Evolutionary conservation across 352 stramenopile species (phyloP).

Genomic region (Phytophthora litchii): DNA sequence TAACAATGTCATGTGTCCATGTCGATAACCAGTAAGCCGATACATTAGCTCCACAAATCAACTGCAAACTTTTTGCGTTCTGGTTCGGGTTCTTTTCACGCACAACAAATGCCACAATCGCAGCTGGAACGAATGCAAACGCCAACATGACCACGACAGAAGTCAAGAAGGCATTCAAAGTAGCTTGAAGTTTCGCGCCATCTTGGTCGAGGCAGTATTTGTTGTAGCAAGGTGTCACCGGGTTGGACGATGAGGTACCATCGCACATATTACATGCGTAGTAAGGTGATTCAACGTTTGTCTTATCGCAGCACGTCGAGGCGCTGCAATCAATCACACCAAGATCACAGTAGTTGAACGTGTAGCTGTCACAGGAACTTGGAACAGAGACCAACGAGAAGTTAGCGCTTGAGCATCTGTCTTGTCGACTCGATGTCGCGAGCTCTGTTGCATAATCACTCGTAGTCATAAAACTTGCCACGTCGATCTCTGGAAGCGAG

Average conservation of each 20-base stretch:
- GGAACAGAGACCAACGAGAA: slow-evolving; percentile 29
- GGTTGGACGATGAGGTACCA: slow-evolving; percentile 25
- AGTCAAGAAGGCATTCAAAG: slow-evolving; percentile 67
- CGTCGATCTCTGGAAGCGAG: slow-evolving; percentile 57
- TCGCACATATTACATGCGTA: slow-evolving; percentile 49
- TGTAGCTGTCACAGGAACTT: slow-evolving; percentile 30
- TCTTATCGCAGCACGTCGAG: slow-evolving; percentile 47
- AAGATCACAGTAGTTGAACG: slow-evolving; percentile 50
- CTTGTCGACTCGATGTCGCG: slow-evolving; percentile 31
- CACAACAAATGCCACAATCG: slow-evolving; percentile 68
- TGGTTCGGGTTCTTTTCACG: slow-evolving; percentile 68
- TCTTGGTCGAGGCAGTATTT: slow-evolving; percentile 50
- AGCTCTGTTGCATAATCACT: slow-evolving; percentile 31
- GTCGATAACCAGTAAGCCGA: slow-evolving; percentile 67
- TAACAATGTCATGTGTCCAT: slow-evolving; percentile 57
- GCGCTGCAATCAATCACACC: slow-evolving; percentile 54
- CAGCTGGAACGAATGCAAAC: slow-evolving; percentile 72
- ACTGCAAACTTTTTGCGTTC: slow-evolving; percentile 68
- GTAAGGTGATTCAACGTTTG: slow-evolving; percentile 46
- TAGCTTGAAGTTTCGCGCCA: slow-evolving; percentile 65
- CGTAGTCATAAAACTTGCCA: slow-evolving; percentile 55
- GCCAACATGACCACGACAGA: slow-evolving; percentile 68
- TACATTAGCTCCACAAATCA: slow-evolving; percentile 61
- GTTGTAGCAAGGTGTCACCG: slow-evolving; percentile 46
- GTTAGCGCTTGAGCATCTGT: slow-evolving; percentile 31